Conservation (phyloP, 129 eudicot genomes). For the Lactuca saligna region DNA sequence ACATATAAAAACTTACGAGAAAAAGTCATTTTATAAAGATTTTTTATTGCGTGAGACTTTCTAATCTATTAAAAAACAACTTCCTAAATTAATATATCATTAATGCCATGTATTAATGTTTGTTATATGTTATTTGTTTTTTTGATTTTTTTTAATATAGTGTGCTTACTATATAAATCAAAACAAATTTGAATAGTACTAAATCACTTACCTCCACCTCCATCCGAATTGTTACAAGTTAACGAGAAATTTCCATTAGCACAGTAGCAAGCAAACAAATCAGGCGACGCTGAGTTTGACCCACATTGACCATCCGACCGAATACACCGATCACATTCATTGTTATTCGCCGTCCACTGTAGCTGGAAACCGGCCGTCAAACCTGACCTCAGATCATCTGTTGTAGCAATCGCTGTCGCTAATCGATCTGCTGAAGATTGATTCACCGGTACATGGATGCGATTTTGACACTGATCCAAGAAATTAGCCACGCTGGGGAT, state of each 20-base stretch:
- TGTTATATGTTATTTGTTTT: too few species aligned
- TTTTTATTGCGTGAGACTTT: too few species aligned
- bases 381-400: constrained; percentile 16
- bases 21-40: too few species aligned
- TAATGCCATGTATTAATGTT: too few species aligned
- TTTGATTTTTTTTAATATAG: too few species aligned
- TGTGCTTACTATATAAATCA: too few species aligned
- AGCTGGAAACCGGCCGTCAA: constrained; percentile 39
- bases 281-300: background rate
- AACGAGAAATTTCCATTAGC: constrained; percentile 19
- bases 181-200: too few species aligned
- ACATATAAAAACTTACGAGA: too few species aligned
- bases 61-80: too few species aligned
- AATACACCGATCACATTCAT: constrained; percentile 10
- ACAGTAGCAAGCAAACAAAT: constrained; percentile 47
- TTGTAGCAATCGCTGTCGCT: background rate
- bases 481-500: background rate
- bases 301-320: constrained; percentile 55
- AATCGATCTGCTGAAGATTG: constrained; percentile 6
- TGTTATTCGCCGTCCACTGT: constrained; percentile 36
- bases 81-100: too few species aligned
- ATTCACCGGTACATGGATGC: constrained; percentile 34
- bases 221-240: constrained; percentile 6
- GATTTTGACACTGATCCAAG: background rate
- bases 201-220: background rate